Evolutionary conservation across 164 flowering plant genomes (phyloP).

Genomic region (Magnolia officinalis): DNA sequence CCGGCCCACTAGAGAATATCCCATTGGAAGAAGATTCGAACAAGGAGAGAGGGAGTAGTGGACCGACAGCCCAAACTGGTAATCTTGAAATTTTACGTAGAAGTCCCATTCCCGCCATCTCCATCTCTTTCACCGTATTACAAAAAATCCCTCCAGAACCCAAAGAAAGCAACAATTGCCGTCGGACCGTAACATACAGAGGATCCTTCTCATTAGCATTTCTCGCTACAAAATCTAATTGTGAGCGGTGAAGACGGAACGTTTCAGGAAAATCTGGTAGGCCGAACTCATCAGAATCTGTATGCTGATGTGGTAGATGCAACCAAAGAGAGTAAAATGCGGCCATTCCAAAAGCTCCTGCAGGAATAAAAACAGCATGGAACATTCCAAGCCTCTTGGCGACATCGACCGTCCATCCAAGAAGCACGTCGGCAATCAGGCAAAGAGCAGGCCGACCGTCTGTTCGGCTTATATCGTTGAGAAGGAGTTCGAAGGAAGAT

Average conservation of each 20-base stretch:
- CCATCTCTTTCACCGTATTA: constrained; percentile 9
- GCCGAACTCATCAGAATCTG: constrained; percentile 1
- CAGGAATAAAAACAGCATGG: constrained; percentile 6
- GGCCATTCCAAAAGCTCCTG: constrained; percentile 12
- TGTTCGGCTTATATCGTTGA: constrained; percentile 5
- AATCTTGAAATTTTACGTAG: neutral
- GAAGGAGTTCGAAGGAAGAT: constrained; percentile 9
- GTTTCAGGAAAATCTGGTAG: constrained; percentile 10
- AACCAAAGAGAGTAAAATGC: constrained; percentile 6
- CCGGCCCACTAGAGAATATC: neutral
- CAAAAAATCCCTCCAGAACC: constrained; percentile 7
- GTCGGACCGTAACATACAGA: neutral
- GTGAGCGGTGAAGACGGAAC: constrained; percentile 2
- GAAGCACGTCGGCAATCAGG: constrained; percentile 7
- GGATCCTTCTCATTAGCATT: neutral
- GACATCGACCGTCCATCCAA: constrained; percentile 6
- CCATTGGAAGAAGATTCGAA: neutral
- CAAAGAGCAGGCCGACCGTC: constrained; percentile 12
- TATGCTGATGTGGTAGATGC: neutral
- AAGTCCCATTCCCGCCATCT: neutral
- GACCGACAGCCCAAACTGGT: constrained; percentile 14
- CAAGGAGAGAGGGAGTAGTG: constrained; percentile 3
- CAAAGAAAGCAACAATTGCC: constrained; percentile 2
- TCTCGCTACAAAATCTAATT: neutral
- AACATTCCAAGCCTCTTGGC: neutral